phyloP scores from a whole-genome alignment of 129 eudicot genomes.

The Flaveria sonorensis region DNA sequence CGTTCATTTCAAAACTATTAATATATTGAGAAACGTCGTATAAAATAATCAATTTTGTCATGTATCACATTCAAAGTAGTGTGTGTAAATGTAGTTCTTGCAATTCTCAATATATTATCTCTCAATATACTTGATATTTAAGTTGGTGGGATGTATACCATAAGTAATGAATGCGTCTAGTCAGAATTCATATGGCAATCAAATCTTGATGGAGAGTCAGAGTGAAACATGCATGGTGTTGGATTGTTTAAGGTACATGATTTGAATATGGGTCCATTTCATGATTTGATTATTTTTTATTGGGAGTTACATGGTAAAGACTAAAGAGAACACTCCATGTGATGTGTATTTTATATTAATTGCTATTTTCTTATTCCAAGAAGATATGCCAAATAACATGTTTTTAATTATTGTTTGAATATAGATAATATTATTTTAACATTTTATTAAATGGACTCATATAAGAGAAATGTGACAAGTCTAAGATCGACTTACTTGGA shows the following conservation, averaged over 20 bases:
- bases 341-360: slow-evolving; percentile 2
- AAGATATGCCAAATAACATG: slow-evolving; percentile 4
- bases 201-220: slow-evolving; percentile 25
- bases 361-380: slow-evolving; percentile 4
- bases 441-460: background rate
- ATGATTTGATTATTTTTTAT: slow-evolving; percentile 11
- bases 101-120: too few species aligned
- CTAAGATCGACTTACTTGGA: background rate
- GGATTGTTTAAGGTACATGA: slow-evolving; percentile 29
- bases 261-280: slow-evolving; percentile 26
- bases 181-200: slow-evolving; percentile 34
- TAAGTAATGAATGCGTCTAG: slow-evolving; percentile 33
- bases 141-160: slow-evolving; percentile 34
- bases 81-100: too few species aligned
- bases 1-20: too few species aligned
- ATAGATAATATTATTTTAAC: background rate
- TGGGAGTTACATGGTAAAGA: background rate
- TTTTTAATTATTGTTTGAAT: background rate
- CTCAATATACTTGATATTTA: background rate
- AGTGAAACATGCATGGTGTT: slow-evolving; percentile 32
- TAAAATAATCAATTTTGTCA: too few species aligned
- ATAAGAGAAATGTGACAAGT: background rate
- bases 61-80: too few species aligned
- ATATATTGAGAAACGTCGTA: too few species aligned
- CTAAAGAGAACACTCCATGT: slow-evolving; percentile 29